Evolutionary conservation across 2,329 filamentous ascomycete genomes (phyloP), one percentile per base, ranked within the genome.

Genomic region (Alternaria ventricosa): DNA sequence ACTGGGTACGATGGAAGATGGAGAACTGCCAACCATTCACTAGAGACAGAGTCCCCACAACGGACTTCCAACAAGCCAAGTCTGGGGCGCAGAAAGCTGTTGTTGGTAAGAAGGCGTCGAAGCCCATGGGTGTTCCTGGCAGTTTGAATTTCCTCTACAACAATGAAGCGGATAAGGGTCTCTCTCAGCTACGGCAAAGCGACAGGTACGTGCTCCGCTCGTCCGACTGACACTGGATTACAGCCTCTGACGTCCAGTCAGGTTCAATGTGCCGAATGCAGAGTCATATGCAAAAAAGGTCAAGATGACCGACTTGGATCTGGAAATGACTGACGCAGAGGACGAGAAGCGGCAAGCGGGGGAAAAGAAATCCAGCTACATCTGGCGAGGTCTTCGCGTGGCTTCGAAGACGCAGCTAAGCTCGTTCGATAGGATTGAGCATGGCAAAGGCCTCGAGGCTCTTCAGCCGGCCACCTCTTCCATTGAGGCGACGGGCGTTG

Each of bases 1-100:
- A 98, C 77, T 99, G 96, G 96, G 94, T 96, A 47, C 91, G 94
- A 66, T 99, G 96, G 96, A 99, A 99, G 82, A 90, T 95, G 64
- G 94, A 97, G 78, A 93, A 90, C 70, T 99, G 96, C 78, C 93
- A 93, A 23, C 88, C 91, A 6, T 98, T 99, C 74, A 90, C 94
- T 75, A 87, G 88, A 63, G 88, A 91, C 22, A 84, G 92, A 11
- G 86, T 98, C 28, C 86, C 90, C 3, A 86, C 90, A 1, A 81
- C 87, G 27, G 87, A 90, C 50, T 95, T 94, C 77, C 80, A 89
- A 43, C 86, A 89, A 57, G 90, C 94, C 23, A 91, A 90, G 76
- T 83, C 86, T 28, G 84, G 87, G 49, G 90, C 90, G 4, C 86
- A 87, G 66, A 89, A 88, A 68, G 84, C 89, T 12, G 90, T 92